Conservation (phyloP, 768 basidiomycete genomes). For the Polyporus arcularius region DNA sequence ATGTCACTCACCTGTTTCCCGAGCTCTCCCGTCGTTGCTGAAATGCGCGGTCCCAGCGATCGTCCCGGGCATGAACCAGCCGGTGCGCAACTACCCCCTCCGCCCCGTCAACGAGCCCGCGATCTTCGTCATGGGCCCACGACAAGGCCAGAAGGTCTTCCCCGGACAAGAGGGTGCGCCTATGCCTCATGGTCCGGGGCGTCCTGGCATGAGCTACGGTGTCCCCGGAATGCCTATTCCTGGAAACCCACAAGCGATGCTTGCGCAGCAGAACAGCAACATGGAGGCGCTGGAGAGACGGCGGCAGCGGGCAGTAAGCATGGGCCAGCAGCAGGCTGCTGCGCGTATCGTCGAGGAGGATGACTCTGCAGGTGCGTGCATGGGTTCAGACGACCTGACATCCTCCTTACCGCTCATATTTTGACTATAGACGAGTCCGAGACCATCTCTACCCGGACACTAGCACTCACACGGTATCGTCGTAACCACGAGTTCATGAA, state of each 20-base stretch:
- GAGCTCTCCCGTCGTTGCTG: background rate
- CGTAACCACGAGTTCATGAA: slow-evolving; percentile 87
- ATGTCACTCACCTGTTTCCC: slow-evolving; percentile 31
- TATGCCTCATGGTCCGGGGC: slow-evolving; percentile 4
- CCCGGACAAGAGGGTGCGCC: slow-evolving; percentile 15
- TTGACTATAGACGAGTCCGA: slow-evolving; percentile 40
- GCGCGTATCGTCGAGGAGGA: slow-evolving; percentile 47
- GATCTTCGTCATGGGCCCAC: slow-evolving; percentile 73
- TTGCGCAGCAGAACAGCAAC: slow-evolving; percentile 69
- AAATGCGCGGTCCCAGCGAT: slow-evolving; percentile 45
- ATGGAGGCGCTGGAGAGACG: slow-evolving; percentile 74
- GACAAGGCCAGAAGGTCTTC: slow-evolving; percentile 65
- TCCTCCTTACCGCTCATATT: too few relatives aligned
- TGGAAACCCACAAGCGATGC: slow-evolving; percentile 56
- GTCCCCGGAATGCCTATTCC: slow-evolving; percentile 12
- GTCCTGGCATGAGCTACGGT: slow-evolving; percentile 19
- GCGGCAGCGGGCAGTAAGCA: slow-evolving; percentile 46
- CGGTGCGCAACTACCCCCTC: slow-evolving; percentile 72
- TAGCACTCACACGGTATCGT: slow-evolving; percentile 71
- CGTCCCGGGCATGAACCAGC: slow-evolving; percentile 57
- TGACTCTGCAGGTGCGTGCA: slow-evolving; percentile 58
- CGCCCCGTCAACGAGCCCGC: slow-evolving; percentile 64
- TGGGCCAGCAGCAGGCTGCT: slow-evolving; percentile 37
- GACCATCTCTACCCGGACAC: slow-evolving; percentile 67
- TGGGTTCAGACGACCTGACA: too few relatives aligned